A percentile compares a stretch with the other conserved stretches of the same genome.
phyloP scores from a whole-genome alignment of 805 yeast species.

The Yamadazyma tumulicola region DNA sequence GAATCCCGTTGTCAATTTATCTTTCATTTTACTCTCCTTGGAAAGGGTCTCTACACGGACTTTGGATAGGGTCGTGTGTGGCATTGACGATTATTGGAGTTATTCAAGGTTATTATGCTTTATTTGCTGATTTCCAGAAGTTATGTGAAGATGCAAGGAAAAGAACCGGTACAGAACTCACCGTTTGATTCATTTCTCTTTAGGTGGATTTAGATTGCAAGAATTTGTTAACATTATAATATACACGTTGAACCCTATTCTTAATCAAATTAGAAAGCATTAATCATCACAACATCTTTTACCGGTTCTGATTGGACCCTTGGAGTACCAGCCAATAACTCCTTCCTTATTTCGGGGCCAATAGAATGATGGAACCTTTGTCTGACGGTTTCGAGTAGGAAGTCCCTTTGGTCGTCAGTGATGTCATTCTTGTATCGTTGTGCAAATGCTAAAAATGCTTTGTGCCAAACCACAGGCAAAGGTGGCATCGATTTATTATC shows the following conservation, averaged over 20 bases:
- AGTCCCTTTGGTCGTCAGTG: constrained; percentile 97
- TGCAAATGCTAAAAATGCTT: constrained; percentile 89
- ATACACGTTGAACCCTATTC: neutral
- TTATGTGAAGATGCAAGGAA: constrained; percentile 37
- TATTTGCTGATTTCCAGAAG: constrained; percentile 33
- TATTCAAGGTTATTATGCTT: constrained; percentile 39
- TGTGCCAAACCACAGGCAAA: constrained; percentile 96
- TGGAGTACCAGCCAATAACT: constrained; percentile 79
- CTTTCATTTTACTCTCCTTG: constrained; percentile 48
- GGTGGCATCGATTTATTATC: constrained; percentile 37
- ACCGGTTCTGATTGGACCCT: constrained; percentile 40
- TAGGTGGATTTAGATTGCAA: too few relatives aligned
- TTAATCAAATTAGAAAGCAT: constrained; percentile 25
- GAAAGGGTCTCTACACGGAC: constrained; percentile 51
- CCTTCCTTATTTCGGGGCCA: constrained; percentile 93
- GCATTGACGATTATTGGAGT: constrained; percentile 50
- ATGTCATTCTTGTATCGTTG: constrained; percentile 96
- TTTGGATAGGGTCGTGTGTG: constrained; percentile 59
- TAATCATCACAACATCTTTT: constrained; percentile 36
- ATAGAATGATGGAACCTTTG: constrained; percentile 85
- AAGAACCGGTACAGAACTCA: constrained; percentile 20
- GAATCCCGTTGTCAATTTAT: constrained; percentile 57
- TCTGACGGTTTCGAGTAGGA: constrained; percentile 84
- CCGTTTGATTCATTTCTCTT: too few relatives aligned
- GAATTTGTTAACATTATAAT: neutral